Conservation (phyloP, 495 filamentous ascomycete genomes). For the Trypethelium eluteriae region DNA sequence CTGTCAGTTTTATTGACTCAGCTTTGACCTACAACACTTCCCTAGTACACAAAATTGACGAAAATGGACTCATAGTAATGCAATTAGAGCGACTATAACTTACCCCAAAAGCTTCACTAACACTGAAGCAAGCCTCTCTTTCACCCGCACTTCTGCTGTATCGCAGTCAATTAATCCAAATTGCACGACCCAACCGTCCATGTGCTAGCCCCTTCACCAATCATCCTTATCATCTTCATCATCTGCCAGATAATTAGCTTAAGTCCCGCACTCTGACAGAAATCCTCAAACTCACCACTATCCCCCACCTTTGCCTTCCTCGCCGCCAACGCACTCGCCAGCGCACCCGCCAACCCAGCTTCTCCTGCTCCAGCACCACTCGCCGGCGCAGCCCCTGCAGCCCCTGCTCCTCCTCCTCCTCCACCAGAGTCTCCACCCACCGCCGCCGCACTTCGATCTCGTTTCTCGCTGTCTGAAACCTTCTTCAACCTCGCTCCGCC, state of each 20-base stretch:
- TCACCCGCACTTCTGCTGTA: neutral
- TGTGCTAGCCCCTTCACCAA: constrained; percentile 17
- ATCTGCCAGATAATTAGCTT: constrained; percentile 21
- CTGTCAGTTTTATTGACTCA: neutral
- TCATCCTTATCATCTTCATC: constrained; percentile 32
- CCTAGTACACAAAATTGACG: neutral
- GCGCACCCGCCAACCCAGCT: constrained; percentile 66
- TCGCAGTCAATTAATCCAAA: neutral
- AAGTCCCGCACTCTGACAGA: neutral
- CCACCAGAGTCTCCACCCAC: constrained; percentile 40
- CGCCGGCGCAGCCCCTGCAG: constrained; percentile 42
- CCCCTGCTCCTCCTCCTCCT: constrained; percentile 40
- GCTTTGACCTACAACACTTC: neutral
- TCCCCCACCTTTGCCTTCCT: constrained; percentile 82
- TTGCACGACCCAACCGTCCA: neutral
- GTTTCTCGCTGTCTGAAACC: constrained; percentile 66
- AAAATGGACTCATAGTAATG: neutral
- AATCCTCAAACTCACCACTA: constrained; percentile 63
- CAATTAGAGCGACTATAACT: neutral
- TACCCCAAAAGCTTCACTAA: neutral
- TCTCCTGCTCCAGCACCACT: constrained; percentile 37
- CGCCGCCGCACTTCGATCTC: constrained; percentile 67
- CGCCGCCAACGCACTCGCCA: constrained; percentile 75
- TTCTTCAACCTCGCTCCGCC: constrained; percentile 66
- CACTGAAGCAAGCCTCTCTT: neutral